These are phyloP conservation scores for Castanea sativa DNA, from an alignment of 306 rosid genomes.

Conservation along the genomic window DNA sequence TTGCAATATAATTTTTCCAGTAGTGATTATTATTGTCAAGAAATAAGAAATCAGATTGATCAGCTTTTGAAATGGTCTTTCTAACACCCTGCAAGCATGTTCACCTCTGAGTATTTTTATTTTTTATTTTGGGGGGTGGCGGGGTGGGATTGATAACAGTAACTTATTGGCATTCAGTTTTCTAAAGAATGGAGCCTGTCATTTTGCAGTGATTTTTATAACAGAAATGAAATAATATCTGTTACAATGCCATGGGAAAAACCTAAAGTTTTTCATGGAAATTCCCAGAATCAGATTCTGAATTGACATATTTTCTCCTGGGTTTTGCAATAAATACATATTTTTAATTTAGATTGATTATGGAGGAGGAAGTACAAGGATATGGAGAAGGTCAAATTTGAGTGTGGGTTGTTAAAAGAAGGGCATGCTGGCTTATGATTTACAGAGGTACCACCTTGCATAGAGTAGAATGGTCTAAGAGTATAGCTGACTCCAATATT, in stretches of 20 bases:
- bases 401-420: not conserved
- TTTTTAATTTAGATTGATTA: not conserved
- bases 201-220: too few relatives aligned
- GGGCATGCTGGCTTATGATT: not conserved
- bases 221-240: not conserved
- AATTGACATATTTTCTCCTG: not conserved
- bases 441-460: not conserved
- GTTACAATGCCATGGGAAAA: not conserved
- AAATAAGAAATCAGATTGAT: too few relatives aligned
- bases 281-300: not conserved
- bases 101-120: too few relatives aligned
- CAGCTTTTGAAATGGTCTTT: too few relatives aligned
- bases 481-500: not conserved
- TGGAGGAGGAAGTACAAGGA: not conserved
- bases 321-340: not conserved
- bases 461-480: not conserved
- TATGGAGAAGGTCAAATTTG: not conserved
- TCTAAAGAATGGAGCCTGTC: too few relatives aligned
- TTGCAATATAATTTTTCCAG: too few relatives aligned
- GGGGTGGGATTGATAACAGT: too few relatives aligned
- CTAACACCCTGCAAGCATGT: too few relatives aligned
- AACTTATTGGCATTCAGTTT: too few relatives aligned
- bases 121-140: too few relatives aligned
- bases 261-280: not conserved
- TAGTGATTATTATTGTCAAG: too few relatives aligned